A percentile compares a stretch with the other conserved stretches of the same genome.
Evolutionary conservation across 164 flowering plant species (phyloP).

Genomic region (Buxus sempervirens): DNA sequence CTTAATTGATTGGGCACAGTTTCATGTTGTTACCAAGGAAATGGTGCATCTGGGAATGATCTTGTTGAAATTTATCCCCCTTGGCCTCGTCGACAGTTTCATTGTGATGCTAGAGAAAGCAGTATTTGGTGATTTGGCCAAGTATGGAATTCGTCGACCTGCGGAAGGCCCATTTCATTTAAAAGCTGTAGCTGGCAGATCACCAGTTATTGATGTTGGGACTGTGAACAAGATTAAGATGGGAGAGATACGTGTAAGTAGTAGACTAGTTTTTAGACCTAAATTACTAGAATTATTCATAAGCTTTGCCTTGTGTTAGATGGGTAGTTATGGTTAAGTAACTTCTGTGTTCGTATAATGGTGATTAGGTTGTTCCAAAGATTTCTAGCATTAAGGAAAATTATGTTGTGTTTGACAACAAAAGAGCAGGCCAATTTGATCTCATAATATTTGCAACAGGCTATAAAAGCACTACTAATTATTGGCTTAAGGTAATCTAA

Average conservation of each 20-base stretch:
- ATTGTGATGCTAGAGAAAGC: background rate
- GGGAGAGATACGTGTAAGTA: slow-evolving; percentile 26
- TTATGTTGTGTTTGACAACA: slow-evolving; percentile 20
- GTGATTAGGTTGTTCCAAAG: slow-evolving; percentile 25
- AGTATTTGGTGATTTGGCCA: slow-evolving; percentile 25
- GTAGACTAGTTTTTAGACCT: background rate
- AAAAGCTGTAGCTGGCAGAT: slow-evolving; percentile 18
- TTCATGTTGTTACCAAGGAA: slow-evolving; percentile 30
- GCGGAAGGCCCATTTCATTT: slow-evolving; percentile 25
- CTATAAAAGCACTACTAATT: slow-evolving; percentile 27
- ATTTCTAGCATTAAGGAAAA: slow-evolving; percentile 18
- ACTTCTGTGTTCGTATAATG: too few species aligned
- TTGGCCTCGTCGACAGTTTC: slow-evolving; percentile 16
- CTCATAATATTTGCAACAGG: slow-evolving; percentile 53
- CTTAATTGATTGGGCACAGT: slow-evolving; percentile 10
- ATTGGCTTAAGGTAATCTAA: slow-evolving; percentile 45
- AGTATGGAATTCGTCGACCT: slow-evolving; percentile 31
- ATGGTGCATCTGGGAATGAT: slow-evolving; percentile 22
- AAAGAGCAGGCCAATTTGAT: slow-evolving; percentile 18
- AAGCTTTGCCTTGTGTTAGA: background rate
- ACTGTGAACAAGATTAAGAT: slow-evolving; percentile 11
- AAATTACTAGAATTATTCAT: background rate
- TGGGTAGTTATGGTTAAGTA: background rate
- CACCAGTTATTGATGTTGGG: slow-evolving; percentile 34
- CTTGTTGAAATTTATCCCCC: slow-evolving; percentile 18